Evolutionary conservation across 768 basidiomycete species (phyloP), one percentile per base, ranked within the genome.

Genomic region (Collybia sordida): DNA sequence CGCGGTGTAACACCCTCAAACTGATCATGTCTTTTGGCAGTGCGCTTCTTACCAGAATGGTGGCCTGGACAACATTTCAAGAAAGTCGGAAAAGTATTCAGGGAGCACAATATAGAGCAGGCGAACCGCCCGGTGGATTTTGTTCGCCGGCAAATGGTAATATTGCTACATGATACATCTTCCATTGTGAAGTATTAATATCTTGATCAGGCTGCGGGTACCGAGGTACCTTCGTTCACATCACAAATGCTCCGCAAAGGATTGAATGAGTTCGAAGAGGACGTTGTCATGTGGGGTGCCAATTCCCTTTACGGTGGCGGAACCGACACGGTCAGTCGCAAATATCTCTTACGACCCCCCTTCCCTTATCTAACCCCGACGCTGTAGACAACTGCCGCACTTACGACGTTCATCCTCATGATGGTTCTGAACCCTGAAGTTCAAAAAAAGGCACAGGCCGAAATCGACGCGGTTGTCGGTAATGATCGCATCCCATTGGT

Each of bases 351-450:
- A 42, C 17, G 7, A 42, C 23, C 6, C 15, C 12, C 21, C 4
- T 7, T 34, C 5, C 9, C 25, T n/a, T n/a, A 18, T 23, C 39
- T 46, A 8, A 42, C 31, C 6, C 28, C 2, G 18, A 3, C 22
- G 8, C 5, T 17, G 22, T 37, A 58, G 56, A 58, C 56, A 25
- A 58, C 56, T 1, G 56, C 56, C 18, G 56, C 56, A 11, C 48
- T 58, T 18, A 58, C 53, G 1, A 58, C 53, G 1, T 72, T 77
- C 50, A 45, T 77, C 24, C 63, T 73, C 5, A 71, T 68, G 1
- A 73, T 78, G 71, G 57, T 69, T 0, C 59, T 62, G 17, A 59
- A 72, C 52, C 77, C 75, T 1, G 69, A 73, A 2, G 64, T 64
- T 0, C 70, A 71, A 55, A 54, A 48, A 36, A 65, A 63, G 37